A percentile compares a stretch with the other conserved stretches of the same genome.
Evolutionary conservation across 495 filamentous ascomycete species (phyloP).

Genomic region (Aspergillus saccharolyticus): DNA sequence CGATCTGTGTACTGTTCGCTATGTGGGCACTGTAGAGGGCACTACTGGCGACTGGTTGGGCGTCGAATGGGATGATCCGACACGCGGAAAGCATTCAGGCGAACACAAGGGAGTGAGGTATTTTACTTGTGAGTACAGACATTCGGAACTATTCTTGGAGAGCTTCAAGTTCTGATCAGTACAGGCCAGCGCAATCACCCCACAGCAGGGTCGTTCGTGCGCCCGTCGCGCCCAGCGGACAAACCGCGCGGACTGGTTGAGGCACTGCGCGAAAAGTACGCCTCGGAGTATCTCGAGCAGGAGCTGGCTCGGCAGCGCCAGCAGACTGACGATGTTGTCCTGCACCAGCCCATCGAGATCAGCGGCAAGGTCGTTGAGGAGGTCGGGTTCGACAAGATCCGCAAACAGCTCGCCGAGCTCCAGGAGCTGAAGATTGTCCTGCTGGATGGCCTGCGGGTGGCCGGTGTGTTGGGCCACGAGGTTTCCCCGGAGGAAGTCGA

Average conservation of each 20-base stretch:
- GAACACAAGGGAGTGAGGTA: constrained; percentile 72
- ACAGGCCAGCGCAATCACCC: constrained; percentile 60
- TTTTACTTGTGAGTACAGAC: constrained; percentile 64
- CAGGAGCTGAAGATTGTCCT: constrained; percentile 74
- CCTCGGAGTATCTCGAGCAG: constrained; percentile 43
- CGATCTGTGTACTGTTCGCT: constrained; percentile 76
- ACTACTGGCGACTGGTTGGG: constrained; percentile 84
- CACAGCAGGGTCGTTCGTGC: constrained; percentile 79
- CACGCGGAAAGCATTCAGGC: constrained; percentile 84
- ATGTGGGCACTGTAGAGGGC: constrained; percentile 68
- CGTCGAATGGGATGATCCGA: constrained; percentile 91
- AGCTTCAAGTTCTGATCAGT: constrained; percentile 9
- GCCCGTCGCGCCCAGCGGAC: constrained; percentile 67
- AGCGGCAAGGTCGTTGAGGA: constrained; percentile 89
- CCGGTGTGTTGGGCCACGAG: constrained; percentile 33
- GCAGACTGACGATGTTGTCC: constrained; percentile 23
- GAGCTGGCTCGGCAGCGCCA: constrained; percentile 14
- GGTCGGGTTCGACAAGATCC: constrained; percentile 92
- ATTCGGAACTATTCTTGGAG: neutral
- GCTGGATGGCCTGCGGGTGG: constrained; percentile 68
- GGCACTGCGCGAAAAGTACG: constrained; percentile 80
- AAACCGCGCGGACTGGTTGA: constrained; percentile 65
- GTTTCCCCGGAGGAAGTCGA: constrained; percentile 25
- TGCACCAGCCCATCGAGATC: constrained; percentile 55
- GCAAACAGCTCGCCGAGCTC: constrained; percentile 69